Conservation (phyloP, 306 rosid species). For the Amphicarpaea edgeworthii region DNA sequence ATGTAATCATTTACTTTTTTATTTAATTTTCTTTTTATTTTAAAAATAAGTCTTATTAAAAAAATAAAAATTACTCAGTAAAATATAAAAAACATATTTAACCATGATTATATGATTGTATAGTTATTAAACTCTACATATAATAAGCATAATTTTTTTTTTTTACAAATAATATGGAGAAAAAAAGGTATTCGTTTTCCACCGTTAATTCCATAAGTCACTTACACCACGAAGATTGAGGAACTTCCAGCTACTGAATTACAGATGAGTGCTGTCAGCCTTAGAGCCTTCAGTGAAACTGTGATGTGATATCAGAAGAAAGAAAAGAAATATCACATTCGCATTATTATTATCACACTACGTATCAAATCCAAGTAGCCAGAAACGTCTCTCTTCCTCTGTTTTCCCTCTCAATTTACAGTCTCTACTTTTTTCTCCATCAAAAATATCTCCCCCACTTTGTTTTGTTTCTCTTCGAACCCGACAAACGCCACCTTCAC, state of each 20-base stretch:
- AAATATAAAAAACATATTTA: no score
- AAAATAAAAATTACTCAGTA: no score
- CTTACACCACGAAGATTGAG: neutral
- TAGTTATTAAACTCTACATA: no score
- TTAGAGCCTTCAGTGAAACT: neutral
- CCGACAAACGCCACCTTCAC: constrained; percentile 33
- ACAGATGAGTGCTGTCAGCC: neutral
- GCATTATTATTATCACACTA: neutral
- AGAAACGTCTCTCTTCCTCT: constrained; percentile 24
- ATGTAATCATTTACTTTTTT: no score
- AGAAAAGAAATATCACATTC: neutral
- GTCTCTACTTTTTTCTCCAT: constrained; percentile 16
- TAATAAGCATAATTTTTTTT: no score
- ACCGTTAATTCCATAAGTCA: neutral
- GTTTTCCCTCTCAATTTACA: constrained; percentile 13
- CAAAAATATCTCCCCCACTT: constrained; percentile 47
- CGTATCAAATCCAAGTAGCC: constrained; percentile 3
- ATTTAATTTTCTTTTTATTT: no score
- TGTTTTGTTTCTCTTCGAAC: constrained; percentile 25
- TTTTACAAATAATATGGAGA: no score
- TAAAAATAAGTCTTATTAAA: no score
- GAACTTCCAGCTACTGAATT: neutral
- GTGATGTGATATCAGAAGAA: constrained; percentile 29
- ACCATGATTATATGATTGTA: no score
- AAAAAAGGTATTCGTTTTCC: neutral